These are phyloP conservation scores for Acanthamoeba sp. DNA, from an alignment of 208 protist genomes.

Conservation along the genomic window DNA sequence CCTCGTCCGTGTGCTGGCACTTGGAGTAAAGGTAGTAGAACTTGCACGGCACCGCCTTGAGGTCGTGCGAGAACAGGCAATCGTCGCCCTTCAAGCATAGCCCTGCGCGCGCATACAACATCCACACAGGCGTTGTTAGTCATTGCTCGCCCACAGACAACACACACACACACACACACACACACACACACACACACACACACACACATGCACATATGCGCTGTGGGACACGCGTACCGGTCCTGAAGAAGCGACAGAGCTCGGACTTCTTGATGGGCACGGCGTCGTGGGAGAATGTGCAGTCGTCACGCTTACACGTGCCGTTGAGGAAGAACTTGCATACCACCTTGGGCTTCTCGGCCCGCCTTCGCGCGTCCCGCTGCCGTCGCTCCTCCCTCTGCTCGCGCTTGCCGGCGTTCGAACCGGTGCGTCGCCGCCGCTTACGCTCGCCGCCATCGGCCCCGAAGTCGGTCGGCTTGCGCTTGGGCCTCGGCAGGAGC, in stretches of 20 bases:
- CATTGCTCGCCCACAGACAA: neutral
- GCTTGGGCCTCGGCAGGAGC: neutral
- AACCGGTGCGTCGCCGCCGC: neutral
- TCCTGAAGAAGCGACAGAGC: conserved; percentile 48
- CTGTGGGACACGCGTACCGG: neutral
- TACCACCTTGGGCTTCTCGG: conserved; percentile 29
- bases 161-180: neutral
- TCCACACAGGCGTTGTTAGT: neutral
- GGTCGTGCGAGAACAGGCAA: conserved; percentile 58
- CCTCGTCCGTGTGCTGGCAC: conserved; percentile 15
- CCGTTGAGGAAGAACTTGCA: conserved; percentile 61
- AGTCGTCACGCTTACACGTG: conserved; percentile 23
- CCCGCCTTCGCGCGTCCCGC: neutral
- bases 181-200: neutral
- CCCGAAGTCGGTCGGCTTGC: neutral
- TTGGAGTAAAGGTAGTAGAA: conserved; percentile 49
- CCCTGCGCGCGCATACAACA: neutral
- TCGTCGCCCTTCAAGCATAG: conserved; percentile 37
- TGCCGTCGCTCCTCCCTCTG: neutral
- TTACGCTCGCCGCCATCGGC: neutral
- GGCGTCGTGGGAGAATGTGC: conserved; percentile 41
- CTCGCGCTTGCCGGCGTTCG: neutral
- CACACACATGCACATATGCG: neutral
- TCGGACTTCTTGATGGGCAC: conserved; percentile 34
- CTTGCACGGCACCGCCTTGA: conserved; percentile 42